A percentile compares a stretch with the other conserved stretches of the same genome.
These are phyloP conservation scores for Microdochium bolleyi DNA, from an alignment of 2,329 filamentous ascomycete genomes.

Conservation along the genomic window DNA sequence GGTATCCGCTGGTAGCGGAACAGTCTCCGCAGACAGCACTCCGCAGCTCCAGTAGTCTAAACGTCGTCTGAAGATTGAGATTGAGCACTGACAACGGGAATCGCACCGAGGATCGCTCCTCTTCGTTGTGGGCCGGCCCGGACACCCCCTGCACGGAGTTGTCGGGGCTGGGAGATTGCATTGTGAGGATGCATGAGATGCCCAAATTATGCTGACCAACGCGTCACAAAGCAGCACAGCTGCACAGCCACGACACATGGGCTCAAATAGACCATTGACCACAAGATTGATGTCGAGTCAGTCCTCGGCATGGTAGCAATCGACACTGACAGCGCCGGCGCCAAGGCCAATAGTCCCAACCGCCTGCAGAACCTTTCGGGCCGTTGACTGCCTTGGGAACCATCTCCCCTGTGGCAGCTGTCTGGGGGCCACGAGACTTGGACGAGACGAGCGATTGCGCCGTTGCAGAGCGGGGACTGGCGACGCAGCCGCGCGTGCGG, in stretches of 20 bases:
- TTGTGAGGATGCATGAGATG: background rate
- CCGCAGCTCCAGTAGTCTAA: background rate
- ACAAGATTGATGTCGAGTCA: background rate
- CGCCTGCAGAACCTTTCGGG: background rate
- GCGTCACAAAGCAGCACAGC: background rate
- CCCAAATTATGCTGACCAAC: background rate
- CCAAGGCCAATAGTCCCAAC: background rate
- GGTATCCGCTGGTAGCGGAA: background rate
- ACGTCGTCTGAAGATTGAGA: background rate
- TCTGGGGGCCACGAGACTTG: background rate
- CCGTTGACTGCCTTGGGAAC: background rate
- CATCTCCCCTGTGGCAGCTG: background rate
- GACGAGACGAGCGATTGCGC: background rate
- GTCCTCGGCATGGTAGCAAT: background rate
- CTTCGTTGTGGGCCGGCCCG: background rate
- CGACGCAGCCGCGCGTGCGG: background rate
- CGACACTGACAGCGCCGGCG: background rate
- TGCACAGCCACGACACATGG: background rate
- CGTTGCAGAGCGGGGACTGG: background rate
- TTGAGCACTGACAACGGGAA: background rate
- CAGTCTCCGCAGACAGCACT: background rate
- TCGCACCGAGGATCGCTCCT: background rate
- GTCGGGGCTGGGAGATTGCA: background rate
- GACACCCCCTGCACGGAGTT: background rate
- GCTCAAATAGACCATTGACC: background rate